phyloP scores from a whole-genome alignment of 2,329 filamentous ascomycete species.

The Waltergamsia citrina region DNA sequence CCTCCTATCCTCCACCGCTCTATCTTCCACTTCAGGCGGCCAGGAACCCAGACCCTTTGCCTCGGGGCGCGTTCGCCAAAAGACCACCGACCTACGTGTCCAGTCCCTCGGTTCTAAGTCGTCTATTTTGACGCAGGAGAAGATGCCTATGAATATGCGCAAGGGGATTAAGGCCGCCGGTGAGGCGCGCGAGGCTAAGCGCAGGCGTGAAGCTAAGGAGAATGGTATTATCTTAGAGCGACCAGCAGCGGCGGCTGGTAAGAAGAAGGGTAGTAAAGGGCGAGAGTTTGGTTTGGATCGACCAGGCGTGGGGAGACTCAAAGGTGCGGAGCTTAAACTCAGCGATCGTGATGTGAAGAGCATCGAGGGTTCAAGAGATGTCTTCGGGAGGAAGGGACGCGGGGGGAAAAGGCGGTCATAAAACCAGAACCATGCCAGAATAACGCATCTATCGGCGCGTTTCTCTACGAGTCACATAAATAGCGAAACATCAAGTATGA shows the following conservation, averaged over 20 bases:
- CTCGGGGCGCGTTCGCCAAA: constrained; percentile 64
- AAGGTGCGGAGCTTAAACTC: constrained; percentile 68
- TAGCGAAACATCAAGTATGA: too few relatives aligned
- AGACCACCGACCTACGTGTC: constrained; percentile 75
- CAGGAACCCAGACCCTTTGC: constrained; percentile 31
- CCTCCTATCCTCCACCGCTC: constrained; percentile 49
- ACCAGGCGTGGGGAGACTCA: constrained; percentile 72
- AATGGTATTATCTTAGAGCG: constrained; percentile 84
- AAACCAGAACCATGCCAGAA: too few relatives aligned
- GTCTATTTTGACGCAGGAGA: constrained; percentile 67
- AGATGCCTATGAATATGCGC: constrained; percentile 81
- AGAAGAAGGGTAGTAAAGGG: constrained; percentile 24
- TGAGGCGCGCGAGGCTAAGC: constrained; percentile 53
- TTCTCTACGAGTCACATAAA: too few relatives aligned
- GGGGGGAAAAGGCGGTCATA: constrained; percentile 2
- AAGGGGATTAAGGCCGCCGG: constrained; percentile 73
- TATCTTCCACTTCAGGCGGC: constrained; percentile 18
- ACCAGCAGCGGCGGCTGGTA: constrained; percentile 26
- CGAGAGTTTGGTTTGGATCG: constrained; percentile 57
- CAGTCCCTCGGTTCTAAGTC: constrained; percentile 70
- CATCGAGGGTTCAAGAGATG: constrained; percentile 49
- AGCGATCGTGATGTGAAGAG: constrained; percentile 67
- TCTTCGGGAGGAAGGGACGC: constrained; percentile 23
- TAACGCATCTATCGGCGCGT: too few relatives aligned
- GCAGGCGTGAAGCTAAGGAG: constrained; percentile 73